Evolutionary conservation across 331 rosid species (phyloP).

Genomic region (Dryas integrifolia): DNA sequence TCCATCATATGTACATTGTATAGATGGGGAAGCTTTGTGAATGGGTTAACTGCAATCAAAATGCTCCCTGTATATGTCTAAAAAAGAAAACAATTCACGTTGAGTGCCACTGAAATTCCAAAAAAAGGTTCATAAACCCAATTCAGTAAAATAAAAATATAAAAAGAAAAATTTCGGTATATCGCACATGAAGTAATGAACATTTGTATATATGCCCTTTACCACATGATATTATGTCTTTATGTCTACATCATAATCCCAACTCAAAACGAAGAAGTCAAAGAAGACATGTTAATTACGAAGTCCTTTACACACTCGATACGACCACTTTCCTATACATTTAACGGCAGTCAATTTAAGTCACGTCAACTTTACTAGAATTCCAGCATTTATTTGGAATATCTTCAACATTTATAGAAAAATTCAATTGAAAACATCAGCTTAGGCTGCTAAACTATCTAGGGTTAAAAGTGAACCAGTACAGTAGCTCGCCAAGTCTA

Average conservation of each 20-base stretch:
- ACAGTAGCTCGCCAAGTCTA: slow-evolving; percentile 9
- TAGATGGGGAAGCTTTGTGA: slow-evolving; percentile 95
- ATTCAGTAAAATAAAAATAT: neutral
- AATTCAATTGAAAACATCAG: neutral
- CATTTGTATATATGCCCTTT: neutral
- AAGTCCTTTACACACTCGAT: neutral
- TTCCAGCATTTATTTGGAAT: neutral
- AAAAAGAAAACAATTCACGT: slow-evolving; percentile 8
- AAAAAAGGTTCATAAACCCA: neutral
- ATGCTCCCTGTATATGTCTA: slow-evolving; percentile 98
- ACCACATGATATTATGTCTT: neutral
- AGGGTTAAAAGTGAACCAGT: neutral
- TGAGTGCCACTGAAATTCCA: slow-evolving; percentile 11
- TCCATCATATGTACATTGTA: slow-evolving; percentile 94
- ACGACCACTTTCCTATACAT: neutral
- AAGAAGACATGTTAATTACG: neutral
- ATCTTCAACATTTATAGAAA: neutral
- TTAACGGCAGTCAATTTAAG: neutral
- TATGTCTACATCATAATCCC: neutral
- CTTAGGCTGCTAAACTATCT: neutral
- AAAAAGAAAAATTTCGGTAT: neutral
- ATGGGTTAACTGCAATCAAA: slow-evolving; percentile 91
- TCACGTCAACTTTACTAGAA: neutral
- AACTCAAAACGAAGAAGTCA: neutral
- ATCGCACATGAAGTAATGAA: neutral